phyloP scores from a whole-genome alignment of 345 rosid species.

The Hirschfeldia incana region DNA sequence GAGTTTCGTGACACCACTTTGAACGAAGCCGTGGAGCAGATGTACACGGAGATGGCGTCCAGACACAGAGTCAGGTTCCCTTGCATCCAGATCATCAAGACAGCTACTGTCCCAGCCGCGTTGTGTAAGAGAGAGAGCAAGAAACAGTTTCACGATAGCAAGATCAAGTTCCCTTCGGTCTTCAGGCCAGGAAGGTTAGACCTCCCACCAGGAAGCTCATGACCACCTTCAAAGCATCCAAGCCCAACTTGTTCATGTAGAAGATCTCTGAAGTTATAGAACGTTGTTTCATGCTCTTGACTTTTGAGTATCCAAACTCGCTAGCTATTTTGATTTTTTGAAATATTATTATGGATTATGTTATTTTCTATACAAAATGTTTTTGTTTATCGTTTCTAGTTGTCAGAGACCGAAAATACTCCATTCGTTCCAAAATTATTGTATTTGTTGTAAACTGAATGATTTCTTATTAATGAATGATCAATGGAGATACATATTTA shows the following conservation, averaged over 20 bases:
- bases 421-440: too few species aligned
- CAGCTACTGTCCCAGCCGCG: conserved; percentile 51
- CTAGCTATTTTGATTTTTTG: too few species aligned
- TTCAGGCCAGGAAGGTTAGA: conserved; percentile 48
- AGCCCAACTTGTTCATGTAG: conserved; percentile 56
- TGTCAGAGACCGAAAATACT: background rate
- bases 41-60: conserved; percentile 69
- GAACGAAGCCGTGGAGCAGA: conserved; percentile 63
- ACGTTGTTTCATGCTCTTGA: background rate
- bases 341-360: background rate
- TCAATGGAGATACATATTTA: too few species aligned
- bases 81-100: conserved; percentile 64
- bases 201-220: conserved; percentile 61
- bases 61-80: conserved; percentile 68
- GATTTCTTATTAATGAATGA: too few species aligned
- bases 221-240: conserved; percentile 58
- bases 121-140: conserved; percentile 59
- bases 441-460: too few species aligned
- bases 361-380: too few species aligned
- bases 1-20: conserved; percentile 56
- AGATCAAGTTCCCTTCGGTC: conserved; percentile 52
- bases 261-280: background rate
- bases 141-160: conserved; percentile 60
- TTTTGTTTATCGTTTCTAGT: background rate
- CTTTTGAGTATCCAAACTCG: background rate